Percentiles rank a stretch among this genome's conserved stretches.
These are phyloP conservation scores for Mucor racemosus DNA, from an alignment of 371 early-diverging fungal genomes.

Conservation along the genomic window DNA sequence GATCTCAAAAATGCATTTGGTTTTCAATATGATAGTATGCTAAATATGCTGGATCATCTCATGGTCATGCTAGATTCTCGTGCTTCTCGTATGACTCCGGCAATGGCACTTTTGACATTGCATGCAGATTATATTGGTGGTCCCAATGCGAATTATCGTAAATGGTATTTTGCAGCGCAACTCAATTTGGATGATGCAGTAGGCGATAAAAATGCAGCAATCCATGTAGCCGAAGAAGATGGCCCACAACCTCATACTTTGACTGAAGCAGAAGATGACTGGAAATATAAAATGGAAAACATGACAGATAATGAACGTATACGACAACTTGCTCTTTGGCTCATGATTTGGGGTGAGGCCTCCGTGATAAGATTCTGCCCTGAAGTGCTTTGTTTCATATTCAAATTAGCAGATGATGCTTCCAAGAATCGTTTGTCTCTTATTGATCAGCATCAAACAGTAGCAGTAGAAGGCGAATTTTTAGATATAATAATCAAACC, in stretches of 20 bases:
- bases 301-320: conserved; percentile 72
- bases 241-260: conserved; percentile 15
- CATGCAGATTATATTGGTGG: conserved; percentile 90
- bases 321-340: conserved; percentile 78
- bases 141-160: conserved; percentile 81
- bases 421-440: neutral
- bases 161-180: conserved; percentile 84
- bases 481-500: conserved; percentile 72
- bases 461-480: conserved; percentile 68
- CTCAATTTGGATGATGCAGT: conserved; percentile 69
- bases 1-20: conserved; percentile 73
- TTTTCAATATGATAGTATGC: conserved; percentile 81
- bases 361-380: conserved; percentile 79
- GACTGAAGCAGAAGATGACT: conserved; percentile 63
- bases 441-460: neutral
- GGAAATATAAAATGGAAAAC: conserved; percentile 71
- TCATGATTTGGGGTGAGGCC: conserved; percentile 90
- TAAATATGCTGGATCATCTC: conserved; percentile 78
- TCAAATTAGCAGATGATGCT: conserved; percentile 73
- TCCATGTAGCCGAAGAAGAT: conserved; percentile 17
- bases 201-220: conserved; percentile 38
- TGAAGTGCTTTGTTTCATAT: conserved; percentile 84
- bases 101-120: conserved; percentile 73
- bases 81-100: conserved; percentile 77
- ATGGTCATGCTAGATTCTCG: conserved; percentile 86